Percentiles rank a stretch among this genome's conserved stretches.
These are phyloP conservation scores for Austroboletus eburneus DNA, from an alignment of 768 basidiomycete genomes.

Conservation along the genomic window DNA sequence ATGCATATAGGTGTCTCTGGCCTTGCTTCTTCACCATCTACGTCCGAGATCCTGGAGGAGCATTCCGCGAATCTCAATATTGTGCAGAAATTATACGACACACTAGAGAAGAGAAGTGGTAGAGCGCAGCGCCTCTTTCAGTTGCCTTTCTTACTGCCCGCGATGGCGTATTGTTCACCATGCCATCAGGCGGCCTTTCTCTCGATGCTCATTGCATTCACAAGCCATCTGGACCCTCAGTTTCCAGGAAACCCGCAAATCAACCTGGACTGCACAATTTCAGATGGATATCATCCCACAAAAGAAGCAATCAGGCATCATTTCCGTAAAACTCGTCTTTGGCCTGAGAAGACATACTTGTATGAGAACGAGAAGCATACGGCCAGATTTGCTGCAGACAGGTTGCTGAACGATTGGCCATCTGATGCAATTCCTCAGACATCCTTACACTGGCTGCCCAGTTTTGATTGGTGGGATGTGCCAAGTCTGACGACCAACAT, in stretches of 20 bases:
- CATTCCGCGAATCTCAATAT: not conserved
- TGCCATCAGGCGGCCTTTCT: slow-evolving; percentile 9
- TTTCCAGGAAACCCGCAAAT: not conserved
- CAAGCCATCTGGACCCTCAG: slow-evolving; percentile 2
- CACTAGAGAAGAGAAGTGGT: not conserved
- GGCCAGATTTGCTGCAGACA: not conserved
- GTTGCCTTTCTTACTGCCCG: not conserved
- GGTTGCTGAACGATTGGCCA: slow-evolving; percentile 12
- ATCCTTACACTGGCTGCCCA: too few relatives aligned
- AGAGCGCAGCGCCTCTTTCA: not conserved
- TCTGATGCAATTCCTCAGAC: too few relatives aligned
- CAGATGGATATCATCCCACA: slow-evolving; percentile 10
- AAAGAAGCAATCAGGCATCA: not conserved
- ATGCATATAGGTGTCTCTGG: too few relatives aligned
- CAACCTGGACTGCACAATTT: slow-evolving; percentile 5
- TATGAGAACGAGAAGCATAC: not conserved
- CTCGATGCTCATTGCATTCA: slow-evolving; percentile 30
- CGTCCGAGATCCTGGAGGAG: not conserved
- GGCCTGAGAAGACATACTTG: not conserved
- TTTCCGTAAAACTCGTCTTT: not conserved
- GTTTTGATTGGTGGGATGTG: not conserved
- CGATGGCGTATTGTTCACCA: slow-evolving; percentile 20
- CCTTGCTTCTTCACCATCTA: not conserved
- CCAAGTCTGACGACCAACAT: not conserved
- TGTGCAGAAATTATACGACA: not conserved